These are phyloP conservation scores for Phytophthora quininea DNA, from an alignment of 352 stramenopile species.

Conservation along the genomic window DNA sequence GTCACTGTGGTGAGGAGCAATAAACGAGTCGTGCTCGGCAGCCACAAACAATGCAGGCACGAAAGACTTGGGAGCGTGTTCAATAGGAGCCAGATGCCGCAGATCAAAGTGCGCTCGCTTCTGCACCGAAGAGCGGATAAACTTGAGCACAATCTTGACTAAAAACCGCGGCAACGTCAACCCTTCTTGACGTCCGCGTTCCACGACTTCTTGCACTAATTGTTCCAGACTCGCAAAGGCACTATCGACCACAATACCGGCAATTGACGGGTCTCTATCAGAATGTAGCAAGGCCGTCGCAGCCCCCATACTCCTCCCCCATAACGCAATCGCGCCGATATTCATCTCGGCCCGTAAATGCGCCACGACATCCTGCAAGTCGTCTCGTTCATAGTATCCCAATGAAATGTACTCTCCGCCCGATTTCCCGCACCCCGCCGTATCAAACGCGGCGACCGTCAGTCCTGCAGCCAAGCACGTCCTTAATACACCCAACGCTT, in stretches of 20 bases:
- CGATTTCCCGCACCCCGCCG: slow-evolving; percentile 94
- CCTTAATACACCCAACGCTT: slow-evolving; percentile 92
- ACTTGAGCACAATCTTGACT: slow-evolving; percentile 92
- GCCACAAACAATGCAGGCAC: slow-evolving; percentile 97
- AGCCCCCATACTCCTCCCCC: slow-evolving; percentile 98
- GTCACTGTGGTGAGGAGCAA: slow-evolving; percentile 87
- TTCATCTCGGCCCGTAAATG: slow-evolving; percentile 92
- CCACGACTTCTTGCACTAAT: slow-evolving; percentile 97
- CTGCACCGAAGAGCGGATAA: slow-evolving; percentile 91
- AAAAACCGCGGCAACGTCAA: slow-evolving; percentile 92
- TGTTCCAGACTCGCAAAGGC: slow-evolving; percentile 96
- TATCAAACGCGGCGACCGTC: slow-evolving; percentile 98
- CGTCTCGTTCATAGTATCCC: slow-evolving; percentile 95
- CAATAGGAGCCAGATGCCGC: slow-evolving; percentile 75
- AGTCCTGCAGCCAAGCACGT: slow-evolving; percentile 93
- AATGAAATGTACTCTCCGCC: slow-evolving; percentile 98
- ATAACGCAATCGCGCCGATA: slow-evolving; percentile 96
- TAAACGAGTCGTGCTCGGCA: slow-evolving; percentile 96
- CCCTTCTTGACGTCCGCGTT: slow-evolving; percentile 93
- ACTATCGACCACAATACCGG: slow-evolving; percentile 97
- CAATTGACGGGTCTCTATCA: slow-evolving; percentile 96
- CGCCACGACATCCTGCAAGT: slow-evolving; percentile 90
- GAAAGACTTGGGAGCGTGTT: slow-evolving; percentile 93
- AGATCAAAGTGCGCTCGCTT: slow-evolving; percentile 91
- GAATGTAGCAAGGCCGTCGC: slow-evolving; percentile 98